Evolutionary conservation across 768 basidiomycete genomes (phyloP), one percentile per base, ranked within the genome.

Genomic region (Suillus fuscotomentosus): DNA sequence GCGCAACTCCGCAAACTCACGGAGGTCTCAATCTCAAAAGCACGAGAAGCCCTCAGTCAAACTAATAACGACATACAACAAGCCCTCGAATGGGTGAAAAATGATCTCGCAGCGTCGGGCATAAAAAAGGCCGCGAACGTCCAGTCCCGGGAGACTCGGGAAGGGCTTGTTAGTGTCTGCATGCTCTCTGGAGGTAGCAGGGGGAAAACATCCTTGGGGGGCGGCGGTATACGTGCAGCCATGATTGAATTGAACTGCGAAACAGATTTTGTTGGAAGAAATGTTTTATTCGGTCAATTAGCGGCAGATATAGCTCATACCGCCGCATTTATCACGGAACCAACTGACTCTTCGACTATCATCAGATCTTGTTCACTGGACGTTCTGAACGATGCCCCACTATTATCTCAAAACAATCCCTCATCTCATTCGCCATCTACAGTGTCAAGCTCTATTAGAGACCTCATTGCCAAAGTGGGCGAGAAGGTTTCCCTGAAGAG

Each of bases 171-270:
- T 45, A 88, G 88, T 61, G 80, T 91, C n/a, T 88, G 86, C 51
- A 77, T 94, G 13, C 82, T 97, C 27, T 88, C 91, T 20, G 79
- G 83, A 15, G 92, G 90, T 17, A 77, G 78, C 24, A 82, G 81
- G 20, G 67, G 77, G 41, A 74, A 71, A 55, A 72, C 68, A 13
- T 78, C 71, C 43, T 67, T 68, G 43, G 75, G 76, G 8, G 75
- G 74, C 22, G 82, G 82, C 1, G 82, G 84, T 45, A 77, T 92
- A 42, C 86, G 92, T 43, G 94, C 91, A 13, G 88, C 90, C 22
- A 91, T 97, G 85, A 80, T 98, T 63, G 96, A 99, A 76, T 81
- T 97, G 66, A 94, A 93, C 69, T 98, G 96, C 79, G 96, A 99
- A 79, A 97, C 96, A 60, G 96, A 99, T 79, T 99, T 97, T 73